phyloP scores from a whole-genome alignment of 1,139 yeast genomes.

The Pichia sp. region DNA sequence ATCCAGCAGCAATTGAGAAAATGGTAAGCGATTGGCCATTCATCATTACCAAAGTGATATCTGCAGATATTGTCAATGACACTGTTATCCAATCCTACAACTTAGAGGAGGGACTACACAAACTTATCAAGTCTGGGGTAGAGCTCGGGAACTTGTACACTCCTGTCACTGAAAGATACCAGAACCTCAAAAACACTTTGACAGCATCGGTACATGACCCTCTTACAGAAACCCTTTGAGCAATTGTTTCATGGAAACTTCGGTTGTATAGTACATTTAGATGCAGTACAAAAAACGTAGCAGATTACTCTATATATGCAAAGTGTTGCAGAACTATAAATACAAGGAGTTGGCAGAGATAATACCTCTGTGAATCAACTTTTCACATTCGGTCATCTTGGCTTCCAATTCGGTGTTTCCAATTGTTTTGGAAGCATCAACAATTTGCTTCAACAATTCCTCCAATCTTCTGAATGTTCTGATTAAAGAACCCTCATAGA shows the following conservation, averaged over 20 bases:
- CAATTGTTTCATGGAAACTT: too few species aligned
- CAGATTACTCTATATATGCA: too few species aligned
- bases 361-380: slow-evolving; percentile 87
- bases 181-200: background rate
- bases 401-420: slow-evolving; percentile 81
- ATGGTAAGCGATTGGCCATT: slow-evolving; percentile 18
- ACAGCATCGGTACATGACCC: slow-evolving; percentile 9
- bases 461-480: slow-evolving; percentile 91
- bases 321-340: too few species aligned
- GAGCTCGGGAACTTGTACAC: slow-evolving; percentile 9
- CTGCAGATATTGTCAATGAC: slow-evolving; percentile 10
- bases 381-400: slow-evolving; percentile 83
- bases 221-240: too few species aligned
- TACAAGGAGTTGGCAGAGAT: slow-evolving; percentile 95
- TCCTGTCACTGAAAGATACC: slow-evolving; percentile 1
- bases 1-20: slow-evolving; percentile 9
- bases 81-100: background rate
- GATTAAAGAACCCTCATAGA: slow-evolving; percentile 92
- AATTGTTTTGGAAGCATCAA: slow-evolving; percentile 84
- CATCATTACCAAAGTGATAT: slow-evolving; percentile 19
- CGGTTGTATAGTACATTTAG: too few species aligned
- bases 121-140: slow-evolving; percentile 12
- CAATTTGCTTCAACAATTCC: slow-evolving; percentile 86
- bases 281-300: too few species aligned
- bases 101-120: slow-evolving; percentile 3